These are phyloP conservation scores for Parafenestella ontariensis DNA, from an alignment of 2,329 filamentous ascomycete species.

Conservation along the genomic window DNA sequence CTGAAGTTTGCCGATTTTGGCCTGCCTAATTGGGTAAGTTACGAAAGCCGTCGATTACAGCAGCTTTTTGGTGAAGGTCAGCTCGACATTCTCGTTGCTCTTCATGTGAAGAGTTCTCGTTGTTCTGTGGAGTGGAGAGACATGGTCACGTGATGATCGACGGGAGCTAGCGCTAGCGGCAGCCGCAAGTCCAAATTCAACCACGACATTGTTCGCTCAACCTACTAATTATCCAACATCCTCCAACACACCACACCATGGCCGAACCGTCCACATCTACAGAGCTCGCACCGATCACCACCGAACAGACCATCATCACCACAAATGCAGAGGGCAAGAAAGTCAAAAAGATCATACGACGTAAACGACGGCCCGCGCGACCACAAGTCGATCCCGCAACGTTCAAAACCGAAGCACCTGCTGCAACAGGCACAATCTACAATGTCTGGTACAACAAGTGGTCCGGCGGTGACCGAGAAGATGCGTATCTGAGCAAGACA, in stretches of 20 bases:
- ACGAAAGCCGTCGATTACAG: no score
- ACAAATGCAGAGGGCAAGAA: conserved; percentile 63
- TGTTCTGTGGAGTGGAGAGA: not conserved
- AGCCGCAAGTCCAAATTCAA: conserved; percentile 20
- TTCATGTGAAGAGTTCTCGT: not conserved
- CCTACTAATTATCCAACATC: not conserved
- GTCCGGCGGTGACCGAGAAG: conserved; percentile 92
- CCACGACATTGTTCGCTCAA: conserved; percentile 8
- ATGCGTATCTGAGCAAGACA: conserved; percentile 84
- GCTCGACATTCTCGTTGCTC: no score
- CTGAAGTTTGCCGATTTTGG: no score
- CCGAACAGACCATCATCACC: conserved; percentile 41
- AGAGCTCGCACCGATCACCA: conserved; percentile 31
- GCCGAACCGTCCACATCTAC: conserved; percentile 32
- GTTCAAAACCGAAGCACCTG: conserved; percentile 82
- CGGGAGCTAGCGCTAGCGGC: conserved; percentile 12
- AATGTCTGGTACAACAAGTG: conserved; percentile 99
- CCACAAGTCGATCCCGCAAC: conserved; percentile 87
- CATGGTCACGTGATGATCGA: conserved; percentile 58
- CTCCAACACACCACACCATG: conserved; percentile 27
- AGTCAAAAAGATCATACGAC: conserved; percentile 90
- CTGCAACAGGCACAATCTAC: conserved; percentile 93
- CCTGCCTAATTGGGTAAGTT: no score
- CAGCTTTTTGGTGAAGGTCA: no score
- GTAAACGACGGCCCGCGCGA: conserved; percentile 87